Conservation (phyloP, 2,329 filamentous ascomycete genomes). For the Magnaporthiopsis rhizophila region DNA sequence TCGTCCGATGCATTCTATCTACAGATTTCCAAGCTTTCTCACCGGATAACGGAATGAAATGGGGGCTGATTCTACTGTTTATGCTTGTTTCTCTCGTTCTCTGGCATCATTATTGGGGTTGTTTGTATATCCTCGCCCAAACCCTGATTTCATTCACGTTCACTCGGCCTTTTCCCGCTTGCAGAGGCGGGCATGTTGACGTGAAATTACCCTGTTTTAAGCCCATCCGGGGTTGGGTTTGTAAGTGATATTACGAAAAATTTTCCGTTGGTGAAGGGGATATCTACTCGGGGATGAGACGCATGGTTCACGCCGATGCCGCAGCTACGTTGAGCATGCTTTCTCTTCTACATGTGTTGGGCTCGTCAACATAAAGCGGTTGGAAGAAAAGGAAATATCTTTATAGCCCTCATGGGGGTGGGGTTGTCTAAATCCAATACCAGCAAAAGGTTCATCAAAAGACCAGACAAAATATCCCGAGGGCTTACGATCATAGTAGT, state of each 20-base stretch:
- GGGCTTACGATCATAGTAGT: neutral
- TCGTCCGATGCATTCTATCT: neutral
- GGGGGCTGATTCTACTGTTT: neutral
- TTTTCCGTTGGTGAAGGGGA: too few relatives aligned
- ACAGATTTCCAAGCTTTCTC: too few relatives aligned
- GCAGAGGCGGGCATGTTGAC: neutral
- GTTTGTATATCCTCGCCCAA: neutral
- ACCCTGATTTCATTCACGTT: neutral
- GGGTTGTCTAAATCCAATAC: neutral
- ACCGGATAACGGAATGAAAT: neutral
- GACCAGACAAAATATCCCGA: neutral
- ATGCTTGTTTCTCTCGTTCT: neutral
- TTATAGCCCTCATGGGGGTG: neutral
- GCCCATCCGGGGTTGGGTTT: too few relatives aligned
- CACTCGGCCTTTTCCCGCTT: neutral
- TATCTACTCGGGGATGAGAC: too few relatives aligned
- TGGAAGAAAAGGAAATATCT: neutral
- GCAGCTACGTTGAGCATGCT: too few relatives aligned
- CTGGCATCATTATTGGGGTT: neutral
- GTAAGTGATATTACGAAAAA: neutral
- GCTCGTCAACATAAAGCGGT: too few relatives aligned
- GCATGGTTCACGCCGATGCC: too few relatives aligned
- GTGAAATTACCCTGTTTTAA: neutral
- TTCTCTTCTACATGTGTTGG: too few relatives aligned
- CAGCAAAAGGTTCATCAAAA: neutral